phyloP scores from a whole-genome alignment of 176 grass and related monocot genomes.

The Triticum dicoccoides region DNA sequence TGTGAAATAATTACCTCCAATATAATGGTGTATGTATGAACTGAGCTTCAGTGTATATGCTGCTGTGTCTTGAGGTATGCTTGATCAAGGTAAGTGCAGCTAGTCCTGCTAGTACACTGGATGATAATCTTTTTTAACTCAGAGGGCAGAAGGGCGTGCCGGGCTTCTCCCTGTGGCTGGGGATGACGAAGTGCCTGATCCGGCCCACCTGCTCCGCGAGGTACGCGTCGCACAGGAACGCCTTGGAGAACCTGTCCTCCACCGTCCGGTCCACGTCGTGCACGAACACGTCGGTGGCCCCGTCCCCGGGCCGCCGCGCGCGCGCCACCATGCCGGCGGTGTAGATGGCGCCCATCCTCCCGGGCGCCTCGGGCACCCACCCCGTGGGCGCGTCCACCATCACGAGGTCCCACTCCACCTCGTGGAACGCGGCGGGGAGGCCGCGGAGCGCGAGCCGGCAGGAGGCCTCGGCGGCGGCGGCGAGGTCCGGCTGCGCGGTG shows the following conservation, averaged over 20 bases:
- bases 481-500: constrained; percentile 25
- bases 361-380: constrained; percentile 61
- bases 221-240: too few relatives aligned
- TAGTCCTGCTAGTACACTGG: background rate
- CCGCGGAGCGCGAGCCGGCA: constrained; percentile 45
- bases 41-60: background rate
- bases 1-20: background rate
- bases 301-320: constrained; percentile 16
- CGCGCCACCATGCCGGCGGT: constrained; percentile 76
- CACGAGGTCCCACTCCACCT: constrained; percentile 61
- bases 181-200: too few relatives aligned
- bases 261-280: constrained; percentile 68
- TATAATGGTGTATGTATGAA: background rate
- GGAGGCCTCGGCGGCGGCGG: background rate
- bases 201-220: too few relatives aligned
- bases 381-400: constrained; percentile 90
- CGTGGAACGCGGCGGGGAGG: constrained; percentile 34
- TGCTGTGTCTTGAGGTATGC: background rate
- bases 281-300: constrained; percentile 65
- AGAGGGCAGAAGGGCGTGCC: too few relatives aligned
- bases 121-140: too few relatives aligned
- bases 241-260: constrained; percentile 47
- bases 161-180: too few relatives aligned
- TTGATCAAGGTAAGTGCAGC: background rate
- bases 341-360: constrained; percentile 78